Conservation (phyloP, 345 rosid genomes). For the Erysimum cheiranthoides region DNA sequence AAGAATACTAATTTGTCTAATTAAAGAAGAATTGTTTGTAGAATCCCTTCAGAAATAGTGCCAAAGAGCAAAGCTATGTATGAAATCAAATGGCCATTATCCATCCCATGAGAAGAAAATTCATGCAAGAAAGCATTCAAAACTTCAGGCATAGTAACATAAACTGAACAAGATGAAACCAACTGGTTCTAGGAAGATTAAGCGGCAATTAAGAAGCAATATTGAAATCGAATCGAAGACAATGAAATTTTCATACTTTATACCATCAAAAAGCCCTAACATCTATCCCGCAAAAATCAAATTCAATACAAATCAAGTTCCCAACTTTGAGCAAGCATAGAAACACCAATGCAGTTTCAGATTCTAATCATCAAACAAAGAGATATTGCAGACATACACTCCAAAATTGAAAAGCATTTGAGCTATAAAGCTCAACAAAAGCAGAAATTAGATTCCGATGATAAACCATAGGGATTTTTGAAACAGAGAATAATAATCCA, state of each 20-base stretch:
- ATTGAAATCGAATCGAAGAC: not conserved
- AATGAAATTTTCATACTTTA: not conserved
- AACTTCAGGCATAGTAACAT: not conserved
- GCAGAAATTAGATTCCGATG: not conserved
- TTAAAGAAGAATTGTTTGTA: not conserved
- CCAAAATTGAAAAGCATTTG: not conserved
- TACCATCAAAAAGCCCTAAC: not conserved
- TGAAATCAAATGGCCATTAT: not conserved
- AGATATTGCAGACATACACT: not conserved
- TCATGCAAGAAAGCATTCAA: not conserved
- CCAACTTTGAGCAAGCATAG: not conserved
- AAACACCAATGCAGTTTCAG: not conserved
- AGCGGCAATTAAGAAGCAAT: not conserved
- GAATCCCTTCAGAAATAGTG: not conserved
- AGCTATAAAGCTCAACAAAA: not conserved
- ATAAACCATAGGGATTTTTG: constrained; percentile 18
- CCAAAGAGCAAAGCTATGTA: not conserved
- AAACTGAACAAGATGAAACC: not conserved
- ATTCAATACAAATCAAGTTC: not conserved
- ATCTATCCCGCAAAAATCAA: not conserved
- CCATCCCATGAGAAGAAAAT: not conserved
- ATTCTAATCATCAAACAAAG: not conserved
- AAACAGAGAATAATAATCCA: constrained; percentile 31
- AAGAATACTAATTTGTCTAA: not conserved
- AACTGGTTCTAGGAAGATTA: not conserved